Evolutionary conservation across 2,329 filamentous ascomycete genomes (phyloP), one percentile per base, ranked within the genome.

Genomic region (Epichloe sibirici): DNA sequence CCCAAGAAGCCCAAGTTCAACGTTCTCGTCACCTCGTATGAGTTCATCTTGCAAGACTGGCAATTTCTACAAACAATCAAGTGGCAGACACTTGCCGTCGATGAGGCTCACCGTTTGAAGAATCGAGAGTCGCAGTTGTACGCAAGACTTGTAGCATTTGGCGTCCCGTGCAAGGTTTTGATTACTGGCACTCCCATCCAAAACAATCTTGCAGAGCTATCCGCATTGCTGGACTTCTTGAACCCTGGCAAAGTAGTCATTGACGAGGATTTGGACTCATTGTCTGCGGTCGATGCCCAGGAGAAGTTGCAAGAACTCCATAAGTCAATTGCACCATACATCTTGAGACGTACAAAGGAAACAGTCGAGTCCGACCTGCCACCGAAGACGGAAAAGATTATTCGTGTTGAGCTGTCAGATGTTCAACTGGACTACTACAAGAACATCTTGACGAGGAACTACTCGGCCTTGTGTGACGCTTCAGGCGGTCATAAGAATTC

Each of bases 371-470:
- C 90, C 23, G 93, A 98, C 60, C 74, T 98, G 28, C 93, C 93
- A 12, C 90, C 91, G 0, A 98, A 98, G 74, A 95, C 89, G 0
- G 93, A 98, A 67, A 98, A 97, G 74, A 98, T 98, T 59, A 95
- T 98, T 65, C 89, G 94, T 52, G 93, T 98, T 42, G 93, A 97
- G 68, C 76, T 98, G 49, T 95, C 93, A 0, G 93, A 98, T 68
- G 85, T 97, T 31, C 93, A 98, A 65, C 75, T 97, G 9, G 91
- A 98, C 58, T 97, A 96, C 68, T 98, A 98, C 75, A 97, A 97
- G 71, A 97, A 97, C 64, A 97, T 98, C 54, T 76, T 98, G 25
- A 97, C 93, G 0, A 85, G 91, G 62, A 98, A 98, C 65, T 98
- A 98, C 63, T 83, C 90, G 34, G 93, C 91, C 3, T 77, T 98